phyloP scores from a whole-genome alignment of 2,329 filamentous ascomycete species.

The Plectosphaerella plurivora region DNA sequence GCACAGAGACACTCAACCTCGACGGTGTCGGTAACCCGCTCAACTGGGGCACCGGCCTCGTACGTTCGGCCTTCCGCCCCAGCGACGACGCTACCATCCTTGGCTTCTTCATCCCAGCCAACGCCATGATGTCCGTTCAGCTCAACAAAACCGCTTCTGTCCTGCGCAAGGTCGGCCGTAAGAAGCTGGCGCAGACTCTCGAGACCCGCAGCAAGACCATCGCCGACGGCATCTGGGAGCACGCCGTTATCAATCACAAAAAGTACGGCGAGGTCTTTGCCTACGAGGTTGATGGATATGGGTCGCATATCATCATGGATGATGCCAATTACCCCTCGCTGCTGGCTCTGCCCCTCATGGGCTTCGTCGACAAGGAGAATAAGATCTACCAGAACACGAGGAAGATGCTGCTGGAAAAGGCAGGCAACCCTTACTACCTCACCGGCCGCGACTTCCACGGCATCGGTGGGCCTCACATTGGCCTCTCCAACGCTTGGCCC shows the following conservation, averaged over 20 bases:
- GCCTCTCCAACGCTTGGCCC: conserved; percentile 88
- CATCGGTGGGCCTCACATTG: conserved; percentile 78
- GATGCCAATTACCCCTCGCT: conserved; percentile 84
- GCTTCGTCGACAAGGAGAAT: conserved; percentile 64
- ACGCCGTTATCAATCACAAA: conserved; percentile 74
- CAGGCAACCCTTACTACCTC: conserved; percentile 86
- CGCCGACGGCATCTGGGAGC: conserved; percentile 72
- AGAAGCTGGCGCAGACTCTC: conserved; percentile 49
- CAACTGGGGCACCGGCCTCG: conserved; percentile 74
- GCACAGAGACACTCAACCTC: conserved; percentile 86
- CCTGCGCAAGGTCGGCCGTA: conserved; percentile 57
- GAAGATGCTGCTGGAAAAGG: conserved; percentile 65
- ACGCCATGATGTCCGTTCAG: conserved; percentile 94
- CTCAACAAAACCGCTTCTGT: conserved; percentile 69
- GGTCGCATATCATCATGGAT: conserved; percentile 79
- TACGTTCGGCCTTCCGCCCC: conserved; percentile 89
- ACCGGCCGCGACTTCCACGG: conserved; percentile 73
- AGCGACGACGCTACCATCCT: conserved; percentile 94
- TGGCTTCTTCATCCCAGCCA: conserved; percentile 91
- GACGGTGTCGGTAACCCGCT: conserved; percentile 87
- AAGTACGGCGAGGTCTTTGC: conserved; percentile 78
- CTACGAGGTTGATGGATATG: conserved; percentile 85
- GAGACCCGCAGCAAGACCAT: conserved; percentile 60
- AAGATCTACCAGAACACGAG: conserved; percentile 83
- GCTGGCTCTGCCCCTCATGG: conserved; percentile 72